A percentile compares a stretch with the other conserved stretches of the same genome.
Conservation (phyloP, 2,329 filamentous ascomycete species). For the Nemania abortiva region DNA sequence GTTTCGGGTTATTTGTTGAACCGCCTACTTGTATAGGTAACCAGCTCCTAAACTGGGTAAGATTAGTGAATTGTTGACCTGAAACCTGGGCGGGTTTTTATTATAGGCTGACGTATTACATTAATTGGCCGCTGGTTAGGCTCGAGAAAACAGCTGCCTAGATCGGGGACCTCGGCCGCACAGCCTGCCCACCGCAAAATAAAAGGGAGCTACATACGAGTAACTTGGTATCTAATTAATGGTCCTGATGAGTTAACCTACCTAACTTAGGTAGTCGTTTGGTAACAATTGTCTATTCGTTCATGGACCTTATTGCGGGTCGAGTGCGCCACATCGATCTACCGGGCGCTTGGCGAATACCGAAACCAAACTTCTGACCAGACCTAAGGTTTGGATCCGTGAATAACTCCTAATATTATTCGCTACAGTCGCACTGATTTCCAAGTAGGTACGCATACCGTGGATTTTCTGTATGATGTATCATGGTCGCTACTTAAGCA, state of each 20-base stretch:
- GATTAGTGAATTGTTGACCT: slow-evolving; percentile 17
- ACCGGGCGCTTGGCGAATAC: neutral
- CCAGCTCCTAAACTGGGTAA: no score
- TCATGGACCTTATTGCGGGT: neutral
- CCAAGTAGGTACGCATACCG: no score
- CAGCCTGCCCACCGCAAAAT: neutral
- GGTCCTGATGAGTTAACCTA: no score
- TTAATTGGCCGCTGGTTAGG: slow-evolving; percentile 6
- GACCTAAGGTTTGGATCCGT: neutral
- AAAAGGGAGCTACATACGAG: no score
- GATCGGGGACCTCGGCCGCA: slow-evolving; percentile 16
- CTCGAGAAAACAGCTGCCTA: slow-evolving; percentile 1
- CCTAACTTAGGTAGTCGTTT: no score
- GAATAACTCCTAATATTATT: neutral
- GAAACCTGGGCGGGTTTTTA: slow-evolving; percentile 45
- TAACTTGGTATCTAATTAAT: no score
- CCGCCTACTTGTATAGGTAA: neutral
- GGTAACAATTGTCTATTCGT: neutral
- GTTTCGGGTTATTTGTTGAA: neutral
- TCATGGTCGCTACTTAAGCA: no score
- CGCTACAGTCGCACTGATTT: neutral
- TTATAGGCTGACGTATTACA: slow-evolving; percentile 34
- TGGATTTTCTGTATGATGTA: no score
- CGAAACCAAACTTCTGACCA: neutral
- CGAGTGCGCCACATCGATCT: neutral